Evolutionary conservation across 2,329 filamentous ascomycete genomes (phyloP).

Genomic region (Colletotrichum scovillei): DNA sequence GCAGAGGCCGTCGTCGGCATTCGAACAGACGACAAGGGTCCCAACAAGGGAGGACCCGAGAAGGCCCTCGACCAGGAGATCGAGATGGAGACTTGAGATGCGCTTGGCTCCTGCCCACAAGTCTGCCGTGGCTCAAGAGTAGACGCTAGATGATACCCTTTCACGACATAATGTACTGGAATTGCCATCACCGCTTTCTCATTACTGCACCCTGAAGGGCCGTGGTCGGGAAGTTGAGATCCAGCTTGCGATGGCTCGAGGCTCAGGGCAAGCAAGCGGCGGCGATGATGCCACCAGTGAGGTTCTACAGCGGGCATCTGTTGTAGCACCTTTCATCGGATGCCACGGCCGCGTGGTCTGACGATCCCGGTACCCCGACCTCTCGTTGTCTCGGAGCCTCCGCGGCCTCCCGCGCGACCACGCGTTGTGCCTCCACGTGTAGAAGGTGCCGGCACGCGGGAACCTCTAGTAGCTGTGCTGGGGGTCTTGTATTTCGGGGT

Average conservation of each 20-base stretch:
- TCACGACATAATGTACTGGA: slow-evolving; percentile 16
- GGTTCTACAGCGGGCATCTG: neutral
- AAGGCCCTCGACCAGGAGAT: slow-evolving; percentile 48
- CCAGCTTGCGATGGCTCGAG: neutral
- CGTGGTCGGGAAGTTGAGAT: neutral
- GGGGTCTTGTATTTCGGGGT: slow-evolving; percentile 58
- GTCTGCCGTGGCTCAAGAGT: slow-evolving; percentile 9
- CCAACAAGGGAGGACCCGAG: slow-evolving; percentile 41
- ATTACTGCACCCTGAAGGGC: neutral
- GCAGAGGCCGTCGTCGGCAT: slow-evolving; percentile 85
- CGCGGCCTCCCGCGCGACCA: slow-evolving; percentile 43
- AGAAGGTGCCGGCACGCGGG: slow-evolving; percentile 58
- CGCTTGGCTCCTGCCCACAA: neutral
- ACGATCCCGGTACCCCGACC: slow-evolving; percentile 59
- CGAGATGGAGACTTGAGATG: slow-evolving; percentile 44
- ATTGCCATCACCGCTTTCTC: slow-evolving; percentile 2
- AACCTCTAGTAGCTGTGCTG: slow-evolving; percentile 44
- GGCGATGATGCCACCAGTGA: no score
- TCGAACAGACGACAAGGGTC: slow-evolving; percentile 72
- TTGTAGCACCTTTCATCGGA: slow-evolving; percentile 45
- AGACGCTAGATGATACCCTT: slow-evolving; percentile 32
- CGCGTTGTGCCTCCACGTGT: slow-evolving; percentile 51
- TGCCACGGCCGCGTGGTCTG: slow-evolving; percentile 57
- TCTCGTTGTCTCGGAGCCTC: slow-evolving; percentile 45
- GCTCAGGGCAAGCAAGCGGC: neutral